Conservation (phyloP, 768 basidiomycete species). For the Tephrocybe rancida region DNA sequence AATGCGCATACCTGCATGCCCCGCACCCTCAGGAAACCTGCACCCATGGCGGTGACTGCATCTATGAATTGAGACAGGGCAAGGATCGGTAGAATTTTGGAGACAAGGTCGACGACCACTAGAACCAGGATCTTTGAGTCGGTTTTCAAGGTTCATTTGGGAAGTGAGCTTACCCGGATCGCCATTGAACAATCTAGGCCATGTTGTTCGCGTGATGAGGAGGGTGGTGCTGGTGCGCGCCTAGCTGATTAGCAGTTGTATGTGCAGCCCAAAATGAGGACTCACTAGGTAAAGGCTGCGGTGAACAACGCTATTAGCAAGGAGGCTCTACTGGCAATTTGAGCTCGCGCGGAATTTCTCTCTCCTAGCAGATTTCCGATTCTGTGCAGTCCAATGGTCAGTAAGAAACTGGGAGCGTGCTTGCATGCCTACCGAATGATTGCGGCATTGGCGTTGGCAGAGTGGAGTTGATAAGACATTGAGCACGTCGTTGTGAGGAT, state of each 20-base stretch:
- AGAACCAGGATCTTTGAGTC: slow-evolving; percentile 14
- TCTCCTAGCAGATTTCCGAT: slow-evolving; percentile 1
- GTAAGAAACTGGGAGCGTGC: background rate
- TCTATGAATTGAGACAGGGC: slow-evolving; percentile 85
- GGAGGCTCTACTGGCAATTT: slow-evolving; percentile 44
- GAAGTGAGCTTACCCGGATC: slow-evolving; percentile 62
- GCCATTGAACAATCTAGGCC: slow-evolving; percentile 73
- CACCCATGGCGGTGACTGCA: slow-evolving; percentile 61
- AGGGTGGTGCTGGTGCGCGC: slow-evolving; percentile 56
- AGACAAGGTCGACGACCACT: slow-evolving; percentile 60
- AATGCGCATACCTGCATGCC: slow-evolving; percentile 62
- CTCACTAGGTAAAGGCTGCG: background rate
- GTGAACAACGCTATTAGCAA: slow-evolving; percentile 61
- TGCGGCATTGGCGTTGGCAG: slow-evolving; percentile 72
- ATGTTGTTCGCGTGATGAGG: slow-evolving; percentile 59
- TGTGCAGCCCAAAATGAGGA: background rate
- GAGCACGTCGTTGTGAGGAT: too few relatives aligned
- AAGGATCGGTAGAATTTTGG: slow-evolving; percentile 70
- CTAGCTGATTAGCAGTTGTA: background rate
- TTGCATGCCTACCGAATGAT: slow-evolving; percentile 67
- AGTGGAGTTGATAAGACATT: too few relatives aligned
- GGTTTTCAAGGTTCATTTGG: too few relatives aligned
- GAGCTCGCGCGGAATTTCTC: background rate
- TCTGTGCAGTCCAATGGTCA: background rate
- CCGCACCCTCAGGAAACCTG: slow-evolving; percentile 77